Evolutionary conservation across 805 yeast genomes (phyloP).

Genomic region (Nakazawaea ambrosiae): DNA sequence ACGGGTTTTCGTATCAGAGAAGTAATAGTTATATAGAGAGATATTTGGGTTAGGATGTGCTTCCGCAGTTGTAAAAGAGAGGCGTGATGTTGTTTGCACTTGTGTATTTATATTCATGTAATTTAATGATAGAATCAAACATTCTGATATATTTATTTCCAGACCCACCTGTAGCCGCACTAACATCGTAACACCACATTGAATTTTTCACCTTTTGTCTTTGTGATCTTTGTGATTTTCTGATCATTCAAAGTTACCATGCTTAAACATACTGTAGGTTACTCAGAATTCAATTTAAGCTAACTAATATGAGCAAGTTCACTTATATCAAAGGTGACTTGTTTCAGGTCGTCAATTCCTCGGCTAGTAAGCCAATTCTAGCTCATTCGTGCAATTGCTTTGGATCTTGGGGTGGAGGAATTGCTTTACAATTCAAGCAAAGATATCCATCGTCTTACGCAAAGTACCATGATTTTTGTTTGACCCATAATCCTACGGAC

Average conservation of each 20-base stretch:
- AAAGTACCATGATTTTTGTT: slow-evolving; percentile 39
- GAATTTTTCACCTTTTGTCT: too few relatives aligned
- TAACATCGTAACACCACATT: too few relatives aligned
- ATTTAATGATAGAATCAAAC: too few relatives aligned
- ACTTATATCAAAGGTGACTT: slow-evolving; percentile 52
- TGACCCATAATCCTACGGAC: slow-evolving; percentile 16
- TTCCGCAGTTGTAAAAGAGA: neutral
- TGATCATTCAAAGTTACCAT: too few relatives aligned
- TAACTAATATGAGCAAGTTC: slow-evolving; percentile 12
- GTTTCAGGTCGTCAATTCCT: slow-evolving; percentile 30
- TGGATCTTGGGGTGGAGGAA: slow-evolving; percentile 84
- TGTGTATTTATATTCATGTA: too few relatives aligned
- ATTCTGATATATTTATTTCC: too few relatives aligned
- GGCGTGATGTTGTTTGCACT: too few relatives aligned
- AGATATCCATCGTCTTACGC: slow-evolving; percentile 52
- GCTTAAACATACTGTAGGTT: too few relatives aligned
- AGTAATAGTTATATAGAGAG: slow-evolving; percentile 28
- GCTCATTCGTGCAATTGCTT: slow-evolving; percentile 78
- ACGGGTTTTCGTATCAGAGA: slow-evolving; percentile 40
- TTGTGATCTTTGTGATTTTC: too few relatives aligned
- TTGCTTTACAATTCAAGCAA: slow-evolving; percentile 51
- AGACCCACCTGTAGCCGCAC: too few relatives aligned
- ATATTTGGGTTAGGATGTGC: slow-evolving; percentile 12
- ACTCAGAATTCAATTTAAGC: too few relatives aligned
- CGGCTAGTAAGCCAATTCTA: slow-evolving; percentile 27